Evolutionary conservation across 2,329 filamentous ascomycete genomes (phyloP), one percentile per base, ranked within the genome.

Genomic region (Aspergillus pseudotamarii): DNA sequence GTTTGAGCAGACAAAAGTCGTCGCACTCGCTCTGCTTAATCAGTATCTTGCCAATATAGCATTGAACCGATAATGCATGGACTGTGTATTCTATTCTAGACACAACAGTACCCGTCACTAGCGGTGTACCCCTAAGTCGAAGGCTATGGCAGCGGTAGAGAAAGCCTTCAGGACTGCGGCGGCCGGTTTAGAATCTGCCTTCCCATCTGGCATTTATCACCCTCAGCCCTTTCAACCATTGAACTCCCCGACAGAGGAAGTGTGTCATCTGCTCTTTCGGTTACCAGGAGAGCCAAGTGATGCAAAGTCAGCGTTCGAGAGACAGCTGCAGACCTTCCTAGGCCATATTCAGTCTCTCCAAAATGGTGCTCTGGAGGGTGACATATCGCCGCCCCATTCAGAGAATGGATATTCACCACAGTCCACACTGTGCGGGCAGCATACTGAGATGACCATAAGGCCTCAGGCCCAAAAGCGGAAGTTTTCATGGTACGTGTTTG

Each of bases 211-310:
- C 2, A 21, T 38, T 11, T 5, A 19, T 16, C 16, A 14, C 16
- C 8, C n/a, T 8, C 10, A 10, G 5, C 12, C 51, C 14, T 34
- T 38, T 8, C 28, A 36, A 11, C 14, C n/a, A 6, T 36, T 32
- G 9, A 12, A 19, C 3, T 55, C 51, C 6, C 48, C 48, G 10
- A 28, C 51, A 4, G 51, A 38, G 21, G 51, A 55, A 5, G 21
- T 38, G 32, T 32, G 11, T 1, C n/a, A 9, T 21, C 16, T 38
- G 6, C 34, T 38, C 4, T 19, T 55, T 36, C 51, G 19, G 14
- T 26, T 55, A 21, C 51, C 51, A 36, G 51, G 51, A 8, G 34
- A 55, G 51, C 34, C 51, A 38, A 55, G 51, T 12, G 51, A 55
- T 38, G 51, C 51, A 32, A 55, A 55, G 14, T 11, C 11, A 19